Percentiles rank a stretch among this genome's conserved stretches.
These are phyloP conservation scores for Fraxinus xanthoxyloides DNA, from an alignment of 305 asterid species.

Conservation along the genomic window DNA sequence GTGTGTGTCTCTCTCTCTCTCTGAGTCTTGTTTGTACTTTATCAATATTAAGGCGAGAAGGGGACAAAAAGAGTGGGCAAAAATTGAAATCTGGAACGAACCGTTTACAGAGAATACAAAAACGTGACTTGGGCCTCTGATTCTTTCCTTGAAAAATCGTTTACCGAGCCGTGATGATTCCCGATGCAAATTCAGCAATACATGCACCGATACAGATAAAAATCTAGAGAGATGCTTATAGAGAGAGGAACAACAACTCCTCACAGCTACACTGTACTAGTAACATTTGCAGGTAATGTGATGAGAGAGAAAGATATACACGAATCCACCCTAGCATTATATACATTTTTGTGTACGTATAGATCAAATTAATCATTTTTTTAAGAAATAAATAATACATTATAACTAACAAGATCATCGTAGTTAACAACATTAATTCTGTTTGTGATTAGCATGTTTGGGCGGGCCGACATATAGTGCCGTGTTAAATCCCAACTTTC, in stretches of 20 bases:
- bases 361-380: not conserved
- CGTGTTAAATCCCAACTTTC: not conserved
- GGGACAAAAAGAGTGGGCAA: constrained; percentile 24
- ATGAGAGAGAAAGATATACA: not conserved
- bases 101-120: constrained; percentile 42
- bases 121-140: constrained; percentile 50
- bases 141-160: constrained; percentile 31
- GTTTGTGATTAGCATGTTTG: not conserved
- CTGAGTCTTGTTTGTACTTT: constrained; percentile 8
- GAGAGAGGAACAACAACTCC: constrained; percentile 18
- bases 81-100: constrained; percentile 31
- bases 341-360: not conserved
- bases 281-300: constrained; percentile 24
- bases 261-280: constrained; percentile 26
- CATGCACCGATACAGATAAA: not conserved
- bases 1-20: not conserved
- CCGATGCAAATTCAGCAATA: constrained; percentile 30
- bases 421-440: not conserved
- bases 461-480: not conserved
- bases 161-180: constrained; percentile 39
- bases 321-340: constrained; percentile 16
- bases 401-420: not conserved
- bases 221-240: constrained; percentile 8
- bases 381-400: not conserved
- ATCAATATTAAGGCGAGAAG: constrained; percentile 8